These are phyloP conservation scores for Ampelomyces quisqualis DNA, from an alignment of 2,329 filamentous ascomycete genomes.

Conservation along the genomic window DNA sequence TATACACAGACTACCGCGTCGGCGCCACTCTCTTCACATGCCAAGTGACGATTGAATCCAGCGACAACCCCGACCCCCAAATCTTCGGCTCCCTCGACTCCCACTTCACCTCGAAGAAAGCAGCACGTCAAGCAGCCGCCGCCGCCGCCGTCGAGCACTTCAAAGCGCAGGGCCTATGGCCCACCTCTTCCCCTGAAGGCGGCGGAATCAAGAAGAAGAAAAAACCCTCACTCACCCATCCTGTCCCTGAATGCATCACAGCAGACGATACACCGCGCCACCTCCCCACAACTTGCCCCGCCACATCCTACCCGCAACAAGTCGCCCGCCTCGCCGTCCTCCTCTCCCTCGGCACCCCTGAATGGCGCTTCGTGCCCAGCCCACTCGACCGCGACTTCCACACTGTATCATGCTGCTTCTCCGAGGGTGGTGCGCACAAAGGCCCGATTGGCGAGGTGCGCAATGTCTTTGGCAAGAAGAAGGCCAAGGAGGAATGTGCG, in stretches of 20 bases:
- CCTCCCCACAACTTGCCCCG: background rate
- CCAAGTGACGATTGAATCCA: constrained; percentile 2
- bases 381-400: constrained; percentile 31
- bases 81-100: constrained; percentile 41
- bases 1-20: constrained; percentile 41
- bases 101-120: constrained; percentile 44
- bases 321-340: constrained; percentile 21
- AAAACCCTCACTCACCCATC: background rate
- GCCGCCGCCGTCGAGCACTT: constrained; percentile 46
- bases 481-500: constrained; percentile 53
- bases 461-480: constrained; percentile 52
- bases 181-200: constrained; percentile 13
- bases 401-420: constrained; percentile 42
- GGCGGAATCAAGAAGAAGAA: constrained; percentile 41
- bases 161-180: constrained; percentile 38
- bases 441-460: constrained; percentile 46
- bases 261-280: too few species aligned
- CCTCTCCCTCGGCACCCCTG: constrained; percentile 27
- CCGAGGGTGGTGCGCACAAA: constrained; percentile 16
- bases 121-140: constrained; percentile 47
- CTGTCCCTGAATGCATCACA: too few species aligned
- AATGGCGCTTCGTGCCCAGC: constrained; percentile 16
- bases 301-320: constrained; percentile 11
- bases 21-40: constrained; percentile 35
- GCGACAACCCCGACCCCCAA: background rate